Conservation (phyloP, 257 asterid species). For the Misopates orontium region DNA sequence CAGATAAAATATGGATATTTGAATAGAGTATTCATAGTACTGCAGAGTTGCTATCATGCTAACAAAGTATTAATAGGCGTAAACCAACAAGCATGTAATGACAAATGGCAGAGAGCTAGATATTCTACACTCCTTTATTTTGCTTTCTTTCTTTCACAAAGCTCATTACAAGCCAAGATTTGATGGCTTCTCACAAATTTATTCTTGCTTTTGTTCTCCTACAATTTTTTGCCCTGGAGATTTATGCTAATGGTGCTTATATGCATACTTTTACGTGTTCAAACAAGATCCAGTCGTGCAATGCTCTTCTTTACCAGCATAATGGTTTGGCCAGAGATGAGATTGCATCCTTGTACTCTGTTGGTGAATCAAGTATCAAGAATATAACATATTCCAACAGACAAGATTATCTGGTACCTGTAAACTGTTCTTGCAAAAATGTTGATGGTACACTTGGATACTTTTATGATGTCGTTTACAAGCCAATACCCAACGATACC, state of each 20-base stretch:
- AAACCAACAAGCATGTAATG: slow-evolving; percentile 37
- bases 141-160: slow-evolving; percentile 17
- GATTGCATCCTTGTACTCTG: slow-evolving; percentile 49
- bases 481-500: slow-evolving; percentile 32
- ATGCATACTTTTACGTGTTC: slow-evolving; percentile 50
- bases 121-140: slow-evolving; percentile 27
- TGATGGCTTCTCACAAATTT: slow-evolving; percentile 43
- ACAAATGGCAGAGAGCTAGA: slow-evolving; percentile 32
- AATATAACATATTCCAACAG: slow-evolving; percentile 25
- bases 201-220: slow-evolving; percentile 32
- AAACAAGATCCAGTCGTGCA: slow-evolving; percentile 42
- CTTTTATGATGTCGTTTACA: slow-evolving; percentile 57
- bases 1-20: slow-evolving; percentile 10
- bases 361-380: slow-evolving; percentile 44
- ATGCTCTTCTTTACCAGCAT: slow-evolving; percentile 63
- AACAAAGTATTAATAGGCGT: slow-evolving; percentile 20
- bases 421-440: slow-evolving; percentile 59
- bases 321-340: slow-evolving; percentile 37
- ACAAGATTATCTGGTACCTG: slow-evolving; percentile 52
- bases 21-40: slow-evolving; percentile 15
- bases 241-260: slow-evolving; percentile 27
- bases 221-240: slow-evolving; percentile 10
- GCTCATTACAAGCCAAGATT: slow-evolving; percentile 25
- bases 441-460: slow-evolving; percentile 51
- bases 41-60: slow-evolving; percentile 10